Conservation (phyloP, 2,329 filamentous ascomycete genomes). For the Plectosphaerella plurivora region DNA sequence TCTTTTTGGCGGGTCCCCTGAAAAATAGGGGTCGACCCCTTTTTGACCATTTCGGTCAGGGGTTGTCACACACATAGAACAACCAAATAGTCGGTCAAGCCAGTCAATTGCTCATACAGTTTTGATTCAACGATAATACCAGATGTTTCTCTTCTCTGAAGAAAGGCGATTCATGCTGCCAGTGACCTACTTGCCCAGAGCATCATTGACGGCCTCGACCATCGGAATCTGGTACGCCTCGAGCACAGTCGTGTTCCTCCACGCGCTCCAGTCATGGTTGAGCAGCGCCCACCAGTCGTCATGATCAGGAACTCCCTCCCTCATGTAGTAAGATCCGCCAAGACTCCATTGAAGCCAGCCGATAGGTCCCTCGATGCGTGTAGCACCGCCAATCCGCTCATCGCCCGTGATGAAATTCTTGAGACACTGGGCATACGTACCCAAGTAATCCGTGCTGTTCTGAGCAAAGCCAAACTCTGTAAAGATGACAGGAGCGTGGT, state of each 20-base stretch:
- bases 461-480: conserved; percentile 43
- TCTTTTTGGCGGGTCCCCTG: not conserved
- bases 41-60: no score
- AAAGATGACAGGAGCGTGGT: conserved; percentile 40
- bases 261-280: not conserved
- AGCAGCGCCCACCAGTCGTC: not conserved
- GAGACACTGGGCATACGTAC: not conserved
- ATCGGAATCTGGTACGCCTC: not conserved
- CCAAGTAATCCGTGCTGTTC: conserved; percentile 26
- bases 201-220: not conserved
- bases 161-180: no score
- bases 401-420: conserved; percentile 1
- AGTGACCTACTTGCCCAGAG: not conserved
- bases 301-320: conserved; percentile 35
- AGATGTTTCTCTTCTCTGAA: no score
- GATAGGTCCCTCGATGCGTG: not conserved
- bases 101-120: no score
- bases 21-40: no score
- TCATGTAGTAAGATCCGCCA: conserved; percentile 43
- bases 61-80: no score
- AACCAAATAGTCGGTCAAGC: no score
- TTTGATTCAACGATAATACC: no score
- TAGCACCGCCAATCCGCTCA: not conserved
- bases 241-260: not conserved
- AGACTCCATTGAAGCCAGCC: conserved; percentile 48